These are phyloP conservation scores for Talaromyces wortmannii DNA, from an alignment of 495 filamentous ascomycete genomes.

Conservation along the genomic window DNA sequence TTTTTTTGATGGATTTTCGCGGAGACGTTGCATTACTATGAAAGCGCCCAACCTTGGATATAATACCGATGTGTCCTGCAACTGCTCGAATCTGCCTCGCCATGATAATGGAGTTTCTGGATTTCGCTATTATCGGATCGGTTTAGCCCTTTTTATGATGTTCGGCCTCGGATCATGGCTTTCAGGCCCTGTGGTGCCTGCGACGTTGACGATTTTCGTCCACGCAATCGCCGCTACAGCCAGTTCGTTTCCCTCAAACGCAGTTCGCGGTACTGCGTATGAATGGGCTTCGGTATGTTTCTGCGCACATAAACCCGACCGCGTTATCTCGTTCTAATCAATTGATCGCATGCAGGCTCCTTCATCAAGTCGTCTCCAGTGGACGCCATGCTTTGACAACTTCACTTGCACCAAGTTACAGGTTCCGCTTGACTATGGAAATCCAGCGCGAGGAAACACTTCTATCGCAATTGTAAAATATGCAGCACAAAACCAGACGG, in stretches of 20 bases:
- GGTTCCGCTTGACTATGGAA: slow-evolving; percentile 18
- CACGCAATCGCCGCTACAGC: neutral
- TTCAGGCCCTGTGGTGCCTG: neutral
- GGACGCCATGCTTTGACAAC: slow-evolving; percentile 17
- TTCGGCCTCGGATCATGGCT: neutral
- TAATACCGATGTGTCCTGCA: too few relatives aligned
- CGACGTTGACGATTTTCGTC: too few relatives aligned
- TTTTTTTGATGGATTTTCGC: too few relatives aligned
- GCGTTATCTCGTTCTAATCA: neutral
- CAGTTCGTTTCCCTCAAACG: neutral
- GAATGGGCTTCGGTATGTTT: neutral
- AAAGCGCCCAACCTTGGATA: too few relatives aligned
- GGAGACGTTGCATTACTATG: too few relatives aligned
- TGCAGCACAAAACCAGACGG: slow-evolving; percentile 9
- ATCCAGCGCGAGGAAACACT: slow-evolving; percentile 10
- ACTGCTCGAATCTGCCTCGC: too few relatives aligned
- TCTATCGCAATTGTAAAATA: slow-evolving; percentile 19
- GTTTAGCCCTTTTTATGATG: too few relatives aligned
- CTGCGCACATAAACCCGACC: neutral
- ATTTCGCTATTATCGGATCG: too few relatives aligned
- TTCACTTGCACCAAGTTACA: slow-evolving; percentile 13
- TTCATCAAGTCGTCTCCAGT: slow-evolving; percentile 14
- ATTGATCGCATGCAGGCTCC: neutral
- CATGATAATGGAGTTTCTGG: too few relatives aligned
- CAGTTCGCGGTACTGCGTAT: neutral